phyloP scores from a whole-genome alignment of 441 rosid species.

The Cnidoscolus chayamansa region DNA sequence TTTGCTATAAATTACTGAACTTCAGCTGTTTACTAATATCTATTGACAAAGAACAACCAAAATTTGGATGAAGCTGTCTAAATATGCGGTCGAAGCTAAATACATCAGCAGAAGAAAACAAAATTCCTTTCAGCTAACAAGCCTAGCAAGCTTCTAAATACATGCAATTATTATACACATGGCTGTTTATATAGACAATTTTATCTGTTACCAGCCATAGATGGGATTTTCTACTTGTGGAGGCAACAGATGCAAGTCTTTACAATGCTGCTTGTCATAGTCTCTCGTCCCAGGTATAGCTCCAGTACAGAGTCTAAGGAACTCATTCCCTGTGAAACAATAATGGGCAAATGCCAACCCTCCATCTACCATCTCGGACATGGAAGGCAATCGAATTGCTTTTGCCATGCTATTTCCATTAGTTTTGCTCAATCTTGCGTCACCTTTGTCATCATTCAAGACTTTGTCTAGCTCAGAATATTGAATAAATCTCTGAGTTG shows the following conservation, averaged over 20 bases:
- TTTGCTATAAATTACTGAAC: background rate
- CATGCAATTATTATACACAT: constrained; percentile 12
- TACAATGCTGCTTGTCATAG: constrained; percentile 79
- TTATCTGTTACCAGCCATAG: constrained; percentile 64
- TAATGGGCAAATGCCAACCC: constrained; percentile 87
- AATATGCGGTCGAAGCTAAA: constrained; percentile 2
- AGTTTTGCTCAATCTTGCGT: constrained; percentile 17
- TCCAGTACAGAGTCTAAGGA: constrained; percentile 74
- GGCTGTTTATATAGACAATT: background rate
- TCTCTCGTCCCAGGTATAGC: constrained; percentile 79
- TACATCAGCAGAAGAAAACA: background rate
- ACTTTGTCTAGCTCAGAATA: constrained; percentile 71
- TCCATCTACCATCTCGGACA: constrained; percentile 65
- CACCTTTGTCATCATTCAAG: constrained; percentile 33
- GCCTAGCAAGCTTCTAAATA: constrained; percentile 15
- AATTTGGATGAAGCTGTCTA: constrained; percentile 19
- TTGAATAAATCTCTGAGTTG: constrained; percentile 84
- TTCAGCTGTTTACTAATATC: constrained; percentile 6
- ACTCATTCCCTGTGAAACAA: constrained; percentile 81
- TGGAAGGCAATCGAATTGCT: constrained; percentile 57
- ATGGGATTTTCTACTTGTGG: constrained; percentile 83
- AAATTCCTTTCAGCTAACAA: constrained; percentile 16
- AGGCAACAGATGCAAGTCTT: constrained; percentile 77
- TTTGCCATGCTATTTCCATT: constrained; percentile 35
- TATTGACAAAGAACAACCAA: constrained; percentile 15